Evolutionary conservation across 2,329 filamentous ascomycete species (phyloP).

Genomic region (Botrytis galanthina): DNA sequence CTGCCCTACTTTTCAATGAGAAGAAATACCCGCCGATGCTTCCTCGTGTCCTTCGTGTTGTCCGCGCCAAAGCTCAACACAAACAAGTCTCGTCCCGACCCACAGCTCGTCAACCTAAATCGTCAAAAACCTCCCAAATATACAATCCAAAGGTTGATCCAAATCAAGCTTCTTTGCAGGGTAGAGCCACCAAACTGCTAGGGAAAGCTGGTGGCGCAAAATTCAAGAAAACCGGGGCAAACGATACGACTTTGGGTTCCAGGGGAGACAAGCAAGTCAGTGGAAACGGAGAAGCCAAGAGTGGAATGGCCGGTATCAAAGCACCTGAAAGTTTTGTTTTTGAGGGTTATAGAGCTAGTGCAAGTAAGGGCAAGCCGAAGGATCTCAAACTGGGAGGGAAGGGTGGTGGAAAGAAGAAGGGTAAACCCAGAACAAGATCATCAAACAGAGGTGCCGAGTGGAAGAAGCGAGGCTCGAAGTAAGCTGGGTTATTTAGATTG

Average conservation of each 20-base stretch:
- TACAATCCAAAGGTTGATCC: conserved; percentile 71
- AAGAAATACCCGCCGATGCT: conserved; percentile 95
- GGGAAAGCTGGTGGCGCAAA: conserved; percentile 63
- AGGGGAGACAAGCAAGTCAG: conserved; percentile 22
- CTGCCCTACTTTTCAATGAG: conserved; percentile 81
- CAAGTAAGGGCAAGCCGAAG: conserved; percentile 62
- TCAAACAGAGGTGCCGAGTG: conserved; percentile 39
- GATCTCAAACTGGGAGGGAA: conserved; percentile 59
- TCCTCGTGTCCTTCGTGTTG: conserved; percentile 82
- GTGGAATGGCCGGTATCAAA: conserved; percentile 38
- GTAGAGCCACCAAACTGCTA: conserved; percentile 71
- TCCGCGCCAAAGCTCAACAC: conserved; percentile 59
- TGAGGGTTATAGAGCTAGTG: conserved; percentile 73
- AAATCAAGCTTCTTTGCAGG: conserved; percentile 67
- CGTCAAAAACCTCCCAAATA: conserved; percentile 33
- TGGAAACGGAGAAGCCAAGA: conserved; percentile 7
- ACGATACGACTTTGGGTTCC: conserved; percentile 31
- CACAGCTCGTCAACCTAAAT: conserved; percentile 42
- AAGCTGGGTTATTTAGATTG: conserved; percentile 24
- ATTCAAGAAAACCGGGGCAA: conserved; percentile 37
- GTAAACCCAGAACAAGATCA: conserved; percentile 41
- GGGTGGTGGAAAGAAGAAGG: conserved; percentile 52
- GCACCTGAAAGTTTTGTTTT: conserved; percentile 74
- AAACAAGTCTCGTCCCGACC: conserved; percentile 38
- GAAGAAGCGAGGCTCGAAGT: conserved; percentile 42